phyloP scores from a whole-genome alignment of 495 filamentous ascomycete genomes.

The Aspergillus asperescens region DNA sequence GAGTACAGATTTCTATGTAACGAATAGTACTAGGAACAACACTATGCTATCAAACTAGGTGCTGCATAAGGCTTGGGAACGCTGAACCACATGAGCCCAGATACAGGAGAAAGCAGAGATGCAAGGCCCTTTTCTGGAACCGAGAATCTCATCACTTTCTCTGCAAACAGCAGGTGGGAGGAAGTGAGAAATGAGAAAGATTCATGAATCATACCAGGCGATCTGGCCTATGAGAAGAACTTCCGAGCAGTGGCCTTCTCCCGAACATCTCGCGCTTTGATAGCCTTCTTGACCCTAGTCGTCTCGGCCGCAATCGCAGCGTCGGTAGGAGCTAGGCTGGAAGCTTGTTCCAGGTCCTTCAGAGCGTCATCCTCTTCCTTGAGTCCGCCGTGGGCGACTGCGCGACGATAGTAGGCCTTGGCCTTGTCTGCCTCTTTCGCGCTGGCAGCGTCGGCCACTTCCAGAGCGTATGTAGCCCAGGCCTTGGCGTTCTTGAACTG shows the following conservation, averaged over 20 bases:
- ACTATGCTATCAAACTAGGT: conserved; percentile 14
- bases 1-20: neutral
- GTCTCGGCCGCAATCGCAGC: conserved; percentile 71
- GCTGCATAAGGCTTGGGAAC: conserved; percentile 6
- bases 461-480: conserved; percentile 68
- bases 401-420: conserved; percentile 84
- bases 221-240: conserved; percentile 59
- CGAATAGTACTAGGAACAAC: conserved; percentile 4
- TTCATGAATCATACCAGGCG: conserved; percentile 29
- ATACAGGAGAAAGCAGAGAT: neutral
- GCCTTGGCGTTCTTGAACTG: conserved; percentile 62
- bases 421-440: conserved; percentile 72
- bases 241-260: conserved; percentile 86
- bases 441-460: conserved; percentile 48
- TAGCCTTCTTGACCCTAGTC: conserved; percentile 64
- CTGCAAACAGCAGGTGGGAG: conserved; percentile 12
- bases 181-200: conserved; percentile 8
- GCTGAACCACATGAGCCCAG: conserved; percentile 1
- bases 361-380: conserved; percentile 86
- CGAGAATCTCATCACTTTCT: conserved; percentile 2
- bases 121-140: neutral
- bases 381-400: conserved; percentile 61
- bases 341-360: conserved; percentile 69
- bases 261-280: conserved; percentile 68
- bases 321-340: conserved; percentile 70